phyloP scores from a whole-genome alignment of 1,284 basidiomycete genomes.

The Ustilago tritici region DNA sequence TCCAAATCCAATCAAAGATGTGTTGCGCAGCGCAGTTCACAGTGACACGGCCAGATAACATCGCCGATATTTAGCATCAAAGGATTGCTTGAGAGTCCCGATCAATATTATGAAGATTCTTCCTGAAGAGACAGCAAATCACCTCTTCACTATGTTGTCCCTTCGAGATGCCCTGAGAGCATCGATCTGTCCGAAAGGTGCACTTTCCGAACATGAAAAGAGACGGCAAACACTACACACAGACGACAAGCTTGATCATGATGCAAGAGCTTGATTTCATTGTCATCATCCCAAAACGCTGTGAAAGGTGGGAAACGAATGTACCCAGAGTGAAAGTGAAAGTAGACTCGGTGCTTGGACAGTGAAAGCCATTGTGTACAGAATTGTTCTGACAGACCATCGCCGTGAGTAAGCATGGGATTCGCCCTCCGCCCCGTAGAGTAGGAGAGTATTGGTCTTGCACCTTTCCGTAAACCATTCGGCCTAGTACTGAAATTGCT shows the following conservation, averaged over 20 bases:
- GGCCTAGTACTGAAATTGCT: constrained; percentile 14
- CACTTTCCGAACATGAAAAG: too few relatives aligned
- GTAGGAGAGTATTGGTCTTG: constrained; percentile 37
- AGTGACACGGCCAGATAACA: constrained; percentile 27
- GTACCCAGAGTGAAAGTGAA: constrained; percentile 62
- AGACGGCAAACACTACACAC: neutral
- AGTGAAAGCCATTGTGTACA: constrained; percentile 30
- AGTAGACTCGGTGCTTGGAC: constrained; percentile 57
- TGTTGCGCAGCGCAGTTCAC: neutral
- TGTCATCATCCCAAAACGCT: neutral
- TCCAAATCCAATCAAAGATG: neutral
- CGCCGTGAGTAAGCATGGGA: constrained; percentile 60
- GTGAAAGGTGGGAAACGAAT: constrained; percentile 8
- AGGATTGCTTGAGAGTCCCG: neutral
- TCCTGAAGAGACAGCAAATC: neutral
- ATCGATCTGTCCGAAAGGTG: too few relatives aligned
- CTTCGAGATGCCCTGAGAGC: too few relatives aligned
- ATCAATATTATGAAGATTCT: neutral
- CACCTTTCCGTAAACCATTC: constrained; percentile 57
- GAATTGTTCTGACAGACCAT: constrained; percentile 11
- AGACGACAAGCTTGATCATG: neutral
- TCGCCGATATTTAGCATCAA: constrained; percentile 6
- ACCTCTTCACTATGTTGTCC: neutral
- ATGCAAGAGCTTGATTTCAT: neutral
- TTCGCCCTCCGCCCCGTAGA: constrained; percentile 28